phyloP scores from a whole-genome alignment of 768 basidiomycete genomes.

The Zangia roseola region DNA sequence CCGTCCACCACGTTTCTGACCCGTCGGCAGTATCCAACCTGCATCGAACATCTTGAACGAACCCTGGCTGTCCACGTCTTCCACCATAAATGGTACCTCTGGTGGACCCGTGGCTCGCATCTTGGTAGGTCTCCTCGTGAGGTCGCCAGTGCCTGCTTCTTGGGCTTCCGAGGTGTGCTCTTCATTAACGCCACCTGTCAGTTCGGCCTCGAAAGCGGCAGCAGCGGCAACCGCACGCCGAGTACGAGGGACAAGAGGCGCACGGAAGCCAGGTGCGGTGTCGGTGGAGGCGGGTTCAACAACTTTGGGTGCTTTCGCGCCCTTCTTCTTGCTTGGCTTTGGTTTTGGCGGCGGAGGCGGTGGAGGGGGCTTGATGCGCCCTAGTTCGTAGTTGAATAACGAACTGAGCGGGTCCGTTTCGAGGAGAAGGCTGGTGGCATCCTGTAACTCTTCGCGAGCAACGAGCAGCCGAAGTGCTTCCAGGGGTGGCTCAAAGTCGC shows the following conservation, averaged over 20 bases:
- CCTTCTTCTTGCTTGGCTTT: slow-evolving; percentile 43
- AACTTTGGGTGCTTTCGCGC: slow-evolving; percentile 18
- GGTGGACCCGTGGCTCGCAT: slow-evolving; percentile 27
- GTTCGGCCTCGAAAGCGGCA: slow-evolving; percentile 45
- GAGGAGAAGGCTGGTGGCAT: slow-evolving; percentile 54
- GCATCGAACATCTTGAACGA: slow-evolving; percentile 82
- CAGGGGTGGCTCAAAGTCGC: slow-evolving; percentile 74
- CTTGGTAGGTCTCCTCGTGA: slow-evolving; percentile 29
- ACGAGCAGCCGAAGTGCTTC: slow-evolving; percentile 54
- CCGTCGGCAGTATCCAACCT: slow-evolving; percentile 85
- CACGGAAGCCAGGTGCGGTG: slow-evolving; percentile 43
- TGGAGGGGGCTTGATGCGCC: slow-evolving; percentile 56
- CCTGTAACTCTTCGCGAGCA: slow-evolving; percentile 50
- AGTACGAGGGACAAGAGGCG: slow-evolving; percentile 51
- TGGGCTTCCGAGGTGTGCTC: slow-evolving; percentile 7
- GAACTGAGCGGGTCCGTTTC: slow-evolving; percentile 59
- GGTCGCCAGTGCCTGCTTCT: slow-evolving; percentile 13
- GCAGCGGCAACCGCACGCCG: slow-evolving; percentile 42
- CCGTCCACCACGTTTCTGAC: slow-evolving; percentile 64
- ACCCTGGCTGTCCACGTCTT: slow-evolving; percentile 66
- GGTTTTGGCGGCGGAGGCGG: slow-evolving; percentile 50
- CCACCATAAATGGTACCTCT: slow-evolving; percentile 56
- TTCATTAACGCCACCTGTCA: slow-evolving; percentile 14
- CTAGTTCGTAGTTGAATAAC: slow-evolving; percentile 68
- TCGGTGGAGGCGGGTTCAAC: slow-evolving; percentile 33